Percentiles rank a stretch among this genome's conserved stretches.
Conservation (phyloP, 345 rosid genomes). For the Camelina neglecta region DNA sequence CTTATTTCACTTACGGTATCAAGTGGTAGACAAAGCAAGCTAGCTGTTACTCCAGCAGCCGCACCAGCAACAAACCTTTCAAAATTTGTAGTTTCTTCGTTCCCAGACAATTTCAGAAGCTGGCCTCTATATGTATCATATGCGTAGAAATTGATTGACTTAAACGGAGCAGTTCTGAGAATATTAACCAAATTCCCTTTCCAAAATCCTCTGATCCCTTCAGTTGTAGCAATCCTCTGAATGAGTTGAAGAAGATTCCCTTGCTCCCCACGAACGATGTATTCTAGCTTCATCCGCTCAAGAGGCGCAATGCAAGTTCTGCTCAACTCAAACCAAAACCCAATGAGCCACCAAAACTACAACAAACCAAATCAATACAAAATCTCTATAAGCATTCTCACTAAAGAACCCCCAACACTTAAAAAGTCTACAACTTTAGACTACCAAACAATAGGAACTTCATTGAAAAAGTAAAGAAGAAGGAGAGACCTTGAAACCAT, state of each 20-base stretch:
- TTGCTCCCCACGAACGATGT: conserved; percentile 76
- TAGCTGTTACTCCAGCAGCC: conserved; percentile 78
- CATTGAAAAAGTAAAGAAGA: conserved; percentile 9
- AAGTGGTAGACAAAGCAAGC: conserved; percentile 70
- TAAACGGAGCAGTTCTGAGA: conserved; percentile 80
- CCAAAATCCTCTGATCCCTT: conserved; percentile 77
- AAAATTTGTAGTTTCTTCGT: conserved; percentile 66
- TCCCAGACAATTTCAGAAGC: conserved; percentile 59
- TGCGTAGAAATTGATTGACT: conserved; percentile 75
- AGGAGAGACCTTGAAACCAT: conserved; percentile 73
- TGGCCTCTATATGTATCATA: conserved; percentile 75
- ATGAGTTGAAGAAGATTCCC: conserved; percentile 55
- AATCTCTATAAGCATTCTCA: neutral
- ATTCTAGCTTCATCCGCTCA: conserved; percentile 80
- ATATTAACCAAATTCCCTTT: conserved; percentile 76
- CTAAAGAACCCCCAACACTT: conserved; percentile 11
- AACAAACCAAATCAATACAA: conserved; percentile 25
- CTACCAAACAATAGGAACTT: neutral
- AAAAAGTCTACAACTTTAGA: conserved; percentile 20
- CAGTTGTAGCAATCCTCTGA: conserved; percentile 58
- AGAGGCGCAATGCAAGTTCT: conserved; percentile 83
- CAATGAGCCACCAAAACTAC: conserved; percentile 41
- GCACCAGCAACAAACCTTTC: conserved; percentile 81
- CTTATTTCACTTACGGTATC: conserved; percentile 62
- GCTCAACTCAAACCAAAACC: conserved; percentile 46